Evolutionary conservation across 1,284 basidiomycete species (phyloP).

Genomic region (Pseudozyma sp.): DNA sequence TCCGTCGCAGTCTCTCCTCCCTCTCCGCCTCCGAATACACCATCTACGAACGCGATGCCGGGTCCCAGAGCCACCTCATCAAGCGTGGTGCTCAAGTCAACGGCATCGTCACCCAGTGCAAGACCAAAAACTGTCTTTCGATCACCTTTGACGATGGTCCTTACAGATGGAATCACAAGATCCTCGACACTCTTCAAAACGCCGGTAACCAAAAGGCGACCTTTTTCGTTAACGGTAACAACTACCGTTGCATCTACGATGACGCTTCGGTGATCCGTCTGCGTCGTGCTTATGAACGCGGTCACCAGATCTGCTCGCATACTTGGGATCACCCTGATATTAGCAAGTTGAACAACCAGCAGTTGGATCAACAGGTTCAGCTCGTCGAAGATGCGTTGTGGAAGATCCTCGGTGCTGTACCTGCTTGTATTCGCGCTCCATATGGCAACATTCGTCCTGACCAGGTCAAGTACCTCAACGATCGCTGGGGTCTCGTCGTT

Average conservation of each 20-base stretch:
- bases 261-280: constrained; percentile 18
- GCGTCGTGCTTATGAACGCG: constrained; percentile 38
- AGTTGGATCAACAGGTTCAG: constrained; percentile 55
- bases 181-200: constrained; percentile 41
- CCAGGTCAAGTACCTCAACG: constrained; percentile 53
- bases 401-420: constrained; percentile 60
- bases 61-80: not conserved
- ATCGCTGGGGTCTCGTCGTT: constrained; percentile 50
- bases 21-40: constrained; percentile 19
- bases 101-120: constrained; percentile 38
- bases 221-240: constrained; percentile 65
- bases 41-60: constrained; percentile 19
- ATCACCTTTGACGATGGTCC: constrained; percentile 64
- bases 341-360: constrained; percentile 31
- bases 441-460: constrained; percentile 49
- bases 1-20: constrained; percentile 26
- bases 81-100: constrained; percentile 34
- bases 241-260: constrained; percentile 58
- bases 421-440: constrained; percentile 56
- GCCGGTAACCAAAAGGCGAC: constrained; percentile 46
- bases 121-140: constrained; percentile 31
- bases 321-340: constrained; percentile 56
- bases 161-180: constrained; percentile 36
- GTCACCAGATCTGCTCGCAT: constrained; percentile 60
- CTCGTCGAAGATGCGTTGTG: constrained; percentile 58